These are phyloP conservation scores for Leccinum sublutescens DNA, from an alignment of 768 basidiomycete species.

Conservation along the genomic window DNA sequence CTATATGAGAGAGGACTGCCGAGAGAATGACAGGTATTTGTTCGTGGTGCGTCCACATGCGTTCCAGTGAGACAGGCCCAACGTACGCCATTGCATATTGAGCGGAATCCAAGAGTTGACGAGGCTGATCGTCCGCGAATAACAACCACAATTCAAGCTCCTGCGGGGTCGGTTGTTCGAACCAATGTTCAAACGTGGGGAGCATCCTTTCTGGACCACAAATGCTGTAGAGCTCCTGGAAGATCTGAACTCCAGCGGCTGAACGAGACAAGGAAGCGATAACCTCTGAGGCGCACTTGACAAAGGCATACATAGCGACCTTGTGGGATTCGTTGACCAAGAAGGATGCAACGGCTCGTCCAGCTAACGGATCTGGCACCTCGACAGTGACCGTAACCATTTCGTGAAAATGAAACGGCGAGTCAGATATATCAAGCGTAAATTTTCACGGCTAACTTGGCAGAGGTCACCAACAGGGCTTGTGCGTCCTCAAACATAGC, in stretches of 20 bases:
- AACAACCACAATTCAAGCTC: slow-evolving; percentile 32
- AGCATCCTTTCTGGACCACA: slow-evolving; percentile 86
- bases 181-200: slow-evolving; percentile 69
- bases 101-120: slow-evolving; percentile 71
- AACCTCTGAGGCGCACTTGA: slow-evolving; percentile 76
- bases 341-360: slow-evolving; percentile 77
- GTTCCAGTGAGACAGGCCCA: slow-evolving; percentile 70
- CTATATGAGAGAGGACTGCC: slow-evolving; percentile 76
- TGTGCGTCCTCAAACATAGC: slow-evolving; percentile 67
- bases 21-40: slow-evolving; percentile 77
- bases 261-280: slow-evolving; percentile 84
- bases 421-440: slow-evolving; percentile 10
- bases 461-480: slow-evolving; percentile 47
- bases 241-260: slow-evolving; percentile 64
- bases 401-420: slow-evolving; percentile 48
- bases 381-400: slow-evolving; percentile 72
- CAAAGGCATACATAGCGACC: slow-evolving; percentile 74
- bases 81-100: slow-evolving; percentile 89
- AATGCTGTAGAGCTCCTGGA: slow-evolving; percentile 80
- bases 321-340: slow-evolving; percentile 85
- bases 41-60: slow-evolving; percentile 69
- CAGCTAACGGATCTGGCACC: slow-evolving; percentile 65
- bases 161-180: slow-evolving; percentile 30
- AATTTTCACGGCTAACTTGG: slow-evolving; percentile 52
- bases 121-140: slow-evolving; percentile 66